Evolutionary conservation across 2,329 filamentous ascomycete species (phyloP), one percentile per base, ranked within the genome.

Genomic region (Diaporthe batatas): DNA sequence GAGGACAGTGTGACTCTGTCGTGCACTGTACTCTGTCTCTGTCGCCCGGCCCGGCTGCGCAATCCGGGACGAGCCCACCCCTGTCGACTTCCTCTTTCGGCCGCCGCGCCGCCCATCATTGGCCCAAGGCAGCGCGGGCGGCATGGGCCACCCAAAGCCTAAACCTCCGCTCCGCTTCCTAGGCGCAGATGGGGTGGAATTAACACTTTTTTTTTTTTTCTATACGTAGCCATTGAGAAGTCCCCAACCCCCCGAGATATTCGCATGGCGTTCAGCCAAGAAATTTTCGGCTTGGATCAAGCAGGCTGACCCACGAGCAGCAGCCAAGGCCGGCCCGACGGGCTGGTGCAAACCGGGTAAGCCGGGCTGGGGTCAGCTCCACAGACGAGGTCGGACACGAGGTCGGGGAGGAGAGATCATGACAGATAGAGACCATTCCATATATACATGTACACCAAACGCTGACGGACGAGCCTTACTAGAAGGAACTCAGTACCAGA

Each of bases 71-170:
- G 21, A 21, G 3, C 44, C 44, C 44, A n/a, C 44, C 54, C 54
- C 54, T 57, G 54, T 36, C 32, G 54, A 57, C 32, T 57, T 57
- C 54, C 54, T 23, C 54, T 57, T 57, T 57, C 32, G 54, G 54
- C 54, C 54, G 16, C n/a, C 36, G 8, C 32, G 54, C 12, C 32
- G 10, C 54, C 5, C 32, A 21, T 57, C 32, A 57, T 57, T 57
- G 54, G 54, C 29, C 2, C 18, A 25, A 34, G 7, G 53, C 25
- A 29, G 8, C 53, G 21, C 53, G 25, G 21, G 53, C 16, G 7
- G 11, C 51, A 25, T 55, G 53, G 29, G 16, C 53, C 53, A 55
- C 54, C 36, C 36, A 32, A 14, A 11, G 25, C 14, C 21, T 34
- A 12, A 55, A 25, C 49, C 18, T n/a, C 7, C 23, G 51, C 25